phyloP scores from a whole-genome alignment of 2,329 filamentous ascomycete species.

The Botrytis squamosa region DNA sequence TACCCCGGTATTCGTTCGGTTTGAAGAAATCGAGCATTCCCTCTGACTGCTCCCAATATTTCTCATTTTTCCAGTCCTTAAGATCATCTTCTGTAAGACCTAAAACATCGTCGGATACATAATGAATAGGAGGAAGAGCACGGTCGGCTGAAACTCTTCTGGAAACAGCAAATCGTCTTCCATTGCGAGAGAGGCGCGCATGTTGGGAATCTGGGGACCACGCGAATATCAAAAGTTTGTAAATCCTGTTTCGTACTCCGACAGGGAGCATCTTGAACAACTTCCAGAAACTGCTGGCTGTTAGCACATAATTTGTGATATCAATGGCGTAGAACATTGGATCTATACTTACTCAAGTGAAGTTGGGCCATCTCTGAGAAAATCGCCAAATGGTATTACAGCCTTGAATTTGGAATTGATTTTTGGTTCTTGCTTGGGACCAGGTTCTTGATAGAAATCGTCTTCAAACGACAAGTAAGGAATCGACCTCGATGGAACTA shows the following conservation, averaged over 20 bases:
- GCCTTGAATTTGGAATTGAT: not conserved
- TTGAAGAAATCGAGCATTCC: constrained; percentile 8
- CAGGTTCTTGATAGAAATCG: constrained; percentile 3
- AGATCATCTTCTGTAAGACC: not conserved
- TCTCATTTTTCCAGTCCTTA: not conserved
- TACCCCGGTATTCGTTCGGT: not conserved
- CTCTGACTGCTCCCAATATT: not conserved
- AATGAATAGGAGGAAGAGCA: not conserved
- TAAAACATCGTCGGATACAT: constrained; percentile 1
- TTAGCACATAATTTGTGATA: not conserved
- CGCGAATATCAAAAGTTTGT: constrained; percentile 5
- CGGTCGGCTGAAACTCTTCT: not conserved
- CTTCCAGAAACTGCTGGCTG: not conserved
- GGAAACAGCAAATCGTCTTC: constrained; percentile 1
- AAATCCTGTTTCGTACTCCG: not conserved
- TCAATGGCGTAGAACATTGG: no score
- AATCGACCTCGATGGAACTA: not conserved
- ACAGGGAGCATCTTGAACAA: not conserved
- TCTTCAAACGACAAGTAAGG: not conserved
- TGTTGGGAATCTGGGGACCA: constrained; percentile 4
- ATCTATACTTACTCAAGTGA: not conserved
- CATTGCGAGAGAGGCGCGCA: constrained; percentile 4
- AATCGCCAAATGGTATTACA: not conserved
- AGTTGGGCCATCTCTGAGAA: not conserved
- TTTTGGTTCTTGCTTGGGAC: not conserved